Conservation (phyloP, 164 flowering plant genomes). For the Euptelea pleiosperma region DNA sequence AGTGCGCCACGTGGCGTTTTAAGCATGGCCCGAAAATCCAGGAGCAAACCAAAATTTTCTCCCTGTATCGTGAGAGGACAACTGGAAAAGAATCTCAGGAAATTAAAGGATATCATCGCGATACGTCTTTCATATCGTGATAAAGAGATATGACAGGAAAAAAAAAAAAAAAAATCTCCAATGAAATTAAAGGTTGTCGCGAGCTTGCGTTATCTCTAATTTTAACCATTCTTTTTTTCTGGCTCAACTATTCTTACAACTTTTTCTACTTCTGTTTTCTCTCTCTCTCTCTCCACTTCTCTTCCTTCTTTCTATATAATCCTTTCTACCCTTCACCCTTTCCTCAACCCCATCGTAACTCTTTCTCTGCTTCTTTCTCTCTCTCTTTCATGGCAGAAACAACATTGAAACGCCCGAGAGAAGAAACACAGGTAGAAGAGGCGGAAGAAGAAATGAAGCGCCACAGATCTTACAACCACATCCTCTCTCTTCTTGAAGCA, state of each 20-base stretch:
- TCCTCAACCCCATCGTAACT: slow-evolving; percentile 11
- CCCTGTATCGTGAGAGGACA: too few species aligned
- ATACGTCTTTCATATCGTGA: too few species aligned
- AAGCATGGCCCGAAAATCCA: too few species aligned
- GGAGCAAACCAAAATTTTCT: too few species aligned
- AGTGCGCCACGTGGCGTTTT: too few species aligned
- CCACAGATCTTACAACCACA: slow-evolving; percentile 32
- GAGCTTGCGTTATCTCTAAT: background rate
- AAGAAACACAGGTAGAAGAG: slow-evolving; percentile 18
- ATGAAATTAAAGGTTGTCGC: too few species aligned
- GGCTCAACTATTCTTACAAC: background rate
- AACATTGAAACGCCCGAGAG: slow-evolving; percentile 38
- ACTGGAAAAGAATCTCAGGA: too few species aligned
- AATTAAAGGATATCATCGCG: too few species aligned
- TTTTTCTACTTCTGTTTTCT: background rate
- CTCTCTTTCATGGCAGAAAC: slow-evolving; percentile 39
- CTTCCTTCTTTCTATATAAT: background rate
- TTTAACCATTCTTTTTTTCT: background rate
- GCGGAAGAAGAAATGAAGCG: slow-evolving; percentile 29
- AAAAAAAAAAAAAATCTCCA: too few species aligned
- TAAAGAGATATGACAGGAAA: too few species aligned
- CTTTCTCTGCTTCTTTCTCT: background rate
- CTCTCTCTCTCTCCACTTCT: background rate
- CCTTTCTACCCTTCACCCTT: slow-evolving; percentile 14
- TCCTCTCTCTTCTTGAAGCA: slow-evolving; percentile 39